phyloP scores from a whole-genome alignment of 2,329 filamentous ascomycete species.

The Biscogniauxia marginata region DNA sequence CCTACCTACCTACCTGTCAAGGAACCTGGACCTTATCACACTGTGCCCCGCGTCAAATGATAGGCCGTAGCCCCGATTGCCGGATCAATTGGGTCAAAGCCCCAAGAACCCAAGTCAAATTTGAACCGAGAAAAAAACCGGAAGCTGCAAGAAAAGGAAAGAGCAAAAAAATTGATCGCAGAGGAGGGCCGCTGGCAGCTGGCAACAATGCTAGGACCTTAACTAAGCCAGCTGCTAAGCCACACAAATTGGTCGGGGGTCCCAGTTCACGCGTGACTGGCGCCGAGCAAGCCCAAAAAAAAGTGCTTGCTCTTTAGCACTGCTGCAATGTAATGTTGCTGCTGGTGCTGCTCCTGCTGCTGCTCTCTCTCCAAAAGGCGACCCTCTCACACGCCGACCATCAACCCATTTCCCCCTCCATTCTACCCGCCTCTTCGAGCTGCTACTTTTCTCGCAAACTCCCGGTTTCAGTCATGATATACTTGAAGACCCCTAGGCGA shows the following conservation, averaged over 20 bases:
- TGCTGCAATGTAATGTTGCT: constrained; percentile 15
- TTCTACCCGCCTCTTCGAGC: constrained; percentile 8
- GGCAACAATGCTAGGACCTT: constrained; percentile 12
- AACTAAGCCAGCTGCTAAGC: neutral
- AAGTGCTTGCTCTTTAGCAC: constrained; percentile 2
- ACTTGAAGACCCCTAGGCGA: constrained; percentile 17
- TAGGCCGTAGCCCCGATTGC: constrained; percentile 10
- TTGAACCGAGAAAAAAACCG: constrained; percentile 19
- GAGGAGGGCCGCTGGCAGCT: constrained; percentile 8
- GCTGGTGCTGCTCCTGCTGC: neutral
- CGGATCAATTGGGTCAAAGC: constrained; percentile 22
- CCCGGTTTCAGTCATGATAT: constrained; percentile 29
- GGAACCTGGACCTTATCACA: too few relatives aligned
- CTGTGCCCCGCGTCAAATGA: constrained; percentile 25
- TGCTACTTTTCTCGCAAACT: constrained; percentile 13
- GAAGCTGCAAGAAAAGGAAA: constrained; percentile 7
- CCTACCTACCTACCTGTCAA: too few relatives aligned
- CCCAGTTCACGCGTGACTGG: neutral
- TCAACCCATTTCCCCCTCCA: constrained; percentile 21
- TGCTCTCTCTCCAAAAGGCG: constrained; percentile 25
- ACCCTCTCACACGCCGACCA: constrained; percentile 22
- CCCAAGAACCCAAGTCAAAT: constrained; percentile 10
- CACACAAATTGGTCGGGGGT: neutral
- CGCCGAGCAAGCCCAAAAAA: constrained; percentile 1
- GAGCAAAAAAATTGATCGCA: constrained; percentile 5